A percentile compares a stretch with the other conserved stretches of the same genome.
phyloP scores from a whole-genome alignment of 345 rosid genomes.

The Citrus unshiu region DNA sequence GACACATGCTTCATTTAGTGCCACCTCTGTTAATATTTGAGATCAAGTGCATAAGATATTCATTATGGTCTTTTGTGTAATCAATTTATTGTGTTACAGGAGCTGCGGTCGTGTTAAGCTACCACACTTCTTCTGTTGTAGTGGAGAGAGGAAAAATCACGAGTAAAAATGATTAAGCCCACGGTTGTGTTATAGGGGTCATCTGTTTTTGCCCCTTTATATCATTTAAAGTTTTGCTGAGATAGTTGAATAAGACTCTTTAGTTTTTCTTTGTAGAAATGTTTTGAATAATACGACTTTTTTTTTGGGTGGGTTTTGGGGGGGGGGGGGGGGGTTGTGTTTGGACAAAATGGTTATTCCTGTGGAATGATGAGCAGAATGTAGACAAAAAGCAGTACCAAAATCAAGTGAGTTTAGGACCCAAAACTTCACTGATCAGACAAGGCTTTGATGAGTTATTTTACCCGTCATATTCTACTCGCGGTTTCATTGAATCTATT shows the following conservation, averaged over 20 bases:
- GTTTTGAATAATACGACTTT: neutral
- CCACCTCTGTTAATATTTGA: neutral
- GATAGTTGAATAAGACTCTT: neutral
- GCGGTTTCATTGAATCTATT: neutral
- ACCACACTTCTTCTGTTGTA: slow-evolving; percentile 95
- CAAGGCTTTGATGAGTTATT: neutral
- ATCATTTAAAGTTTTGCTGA: neutral
- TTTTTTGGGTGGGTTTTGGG: no score
- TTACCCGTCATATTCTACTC: neutral
- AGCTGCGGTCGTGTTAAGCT: slow-evolving; percentile 83
- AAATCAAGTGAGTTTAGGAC: no score
- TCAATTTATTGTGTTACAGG: slow-evolving; percentile 37
- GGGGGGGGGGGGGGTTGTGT: rapidly evolving
- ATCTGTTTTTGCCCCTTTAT: neutral
- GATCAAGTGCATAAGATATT: no score
- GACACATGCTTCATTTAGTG: neutral
- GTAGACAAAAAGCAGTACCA: neutral
- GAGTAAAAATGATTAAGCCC: slow-evolving; percentile 6
- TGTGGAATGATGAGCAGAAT: neutral
- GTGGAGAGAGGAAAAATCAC: slow-evolving; percentile 54
- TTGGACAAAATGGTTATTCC: neutral
- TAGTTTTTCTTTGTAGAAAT: neutral
- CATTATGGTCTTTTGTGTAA: neutral
- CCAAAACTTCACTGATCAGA: no score
- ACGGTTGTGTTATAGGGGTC: neutral